phyloP scores from a whole-genome alignment of 495 filamentous ascomycete species.

The Penicillium argentinense region DNA sequence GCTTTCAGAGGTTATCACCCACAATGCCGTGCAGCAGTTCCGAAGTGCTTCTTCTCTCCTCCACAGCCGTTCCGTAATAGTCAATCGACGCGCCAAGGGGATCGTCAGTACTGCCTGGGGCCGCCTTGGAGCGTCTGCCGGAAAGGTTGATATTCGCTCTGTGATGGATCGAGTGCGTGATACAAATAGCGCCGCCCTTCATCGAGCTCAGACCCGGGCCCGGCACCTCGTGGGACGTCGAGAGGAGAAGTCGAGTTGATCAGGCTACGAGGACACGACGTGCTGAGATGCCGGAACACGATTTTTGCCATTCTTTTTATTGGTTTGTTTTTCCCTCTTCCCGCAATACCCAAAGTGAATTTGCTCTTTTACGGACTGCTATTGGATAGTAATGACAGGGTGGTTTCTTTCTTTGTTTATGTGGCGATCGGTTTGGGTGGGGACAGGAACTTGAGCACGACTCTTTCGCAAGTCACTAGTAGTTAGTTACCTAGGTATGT shows the following conservation, averaged over 20 bases:
- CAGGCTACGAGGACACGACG: not conserved
- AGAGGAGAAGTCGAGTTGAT: slow-evolving; percentile 12
- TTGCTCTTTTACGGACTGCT: slow-evolving; percentile 9
- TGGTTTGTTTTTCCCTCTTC: slow-evolving; percentile 3
- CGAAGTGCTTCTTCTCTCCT: slow-evolving; percentile 31
- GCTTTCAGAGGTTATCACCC: slow-evolving; percentile 34
- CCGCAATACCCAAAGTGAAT: not conserved
- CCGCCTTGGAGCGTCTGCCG: slow-evolving; percentile 26
- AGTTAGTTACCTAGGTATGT: no score
- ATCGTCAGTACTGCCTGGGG: slow-evolving; percentile 32
- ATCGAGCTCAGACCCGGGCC: slow-evolving; percentile 40
- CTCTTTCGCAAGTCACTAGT: no score
- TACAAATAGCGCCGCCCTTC: slow-evolving; percentile 32
- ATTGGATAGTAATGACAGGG: slow-evolving; percentile 10
- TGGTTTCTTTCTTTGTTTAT: slow-evolving; percentile 15
- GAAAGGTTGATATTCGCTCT: slow-evolving; percentile 24
- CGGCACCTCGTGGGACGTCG: slow-evolving; percentile 30
- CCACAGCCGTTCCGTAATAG: slow-evolving; percentile 27
- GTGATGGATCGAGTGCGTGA: slow-evolving; percentile 37
- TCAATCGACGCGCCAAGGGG: slow-evolving; percentile 31
- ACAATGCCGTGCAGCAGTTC: slow-evolving; percentile 37
- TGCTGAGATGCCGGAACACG: slow-evolving; percentile 2
- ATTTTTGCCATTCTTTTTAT: slow-evolving; percentile 7
- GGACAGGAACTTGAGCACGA: slow-evolving; percentile 9
- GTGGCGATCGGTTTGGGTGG: slow-evolving; percentile 24